A percentile compares a stretch with the other conserved stretches of the same genome.
These are phyloP conservation scores for Tremella yokohamensis DNA, from an alignment of 768 basidiomycete genomes.

Conservation along the genomic window DNA sequence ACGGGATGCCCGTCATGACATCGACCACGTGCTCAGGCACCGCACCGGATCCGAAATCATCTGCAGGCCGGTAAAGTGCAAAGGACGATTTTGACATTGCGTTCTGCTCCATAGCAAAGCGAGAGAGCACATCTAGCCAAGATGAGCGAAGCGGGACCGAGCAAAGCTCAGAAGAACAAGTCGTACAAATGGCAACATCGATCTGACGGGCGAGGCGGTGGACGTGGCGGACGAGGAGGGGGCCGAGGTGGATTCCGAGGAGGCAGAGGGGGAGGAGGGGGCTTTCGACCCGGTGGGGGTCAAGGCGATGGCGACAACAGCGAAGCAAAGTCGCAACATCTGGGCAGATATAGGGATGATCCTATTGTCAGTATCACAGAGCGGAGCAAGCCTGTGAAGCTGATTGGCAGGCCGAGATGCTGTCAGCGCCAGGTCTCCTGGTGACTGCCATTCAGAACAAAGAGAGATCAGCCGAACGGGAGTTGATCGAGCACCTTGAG, in stretches of 20 bases:
- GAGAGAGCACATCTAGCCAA: too few species aligned
- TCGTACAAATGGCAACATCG: slow-evolving; percentile 24
- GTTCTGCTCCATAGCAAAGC: too few species aligned
- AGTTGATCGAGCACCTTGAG: slow-evolving; percentile 39
- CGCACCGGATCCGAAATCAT: too few species aligned
- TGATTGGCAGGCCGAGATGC: slow-evolving; percentile 24
- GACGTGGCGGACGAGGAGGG: slow-evolving; percentile 18
- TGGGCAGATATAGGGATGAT: slow-evolving; percentile 31
- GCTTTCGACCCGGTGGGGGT: slow-evolving; percentile 4
- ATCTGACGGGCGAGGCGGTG: slow-evolving; percentile 17
- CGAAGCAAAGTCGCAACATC: slow-evolving; percentile 14
- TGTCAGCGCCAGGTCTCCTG: slow-evolving; percentile 31
- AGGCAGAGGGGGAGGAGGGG: slow-evolving; percentile 4
- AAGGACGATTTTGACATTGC: too few species aligned
- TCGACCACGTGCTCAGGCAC: too few species aligned
- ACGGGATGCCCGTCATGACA: too few species aligned
- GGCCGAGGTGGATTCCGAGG: slow-evolving; percentile 24
- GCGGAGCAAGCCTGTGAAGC: not conserved
- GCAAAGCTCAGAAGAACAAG: slow-evolving; percentile 32
- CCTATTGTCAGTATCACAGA: slow-evolving; percentile 21
- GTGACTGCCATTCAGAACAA: slow-evolving; percentile 34
- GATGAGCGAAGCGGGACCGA: not conserved
- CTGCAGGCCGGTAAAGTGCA: too few species aligned
- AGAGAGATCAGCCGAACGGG: slow-evolving; percentile 36
- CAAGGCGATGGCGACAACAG: not conserved